Evolutionary conservation across 768 basidiomycete species (phyloP), one percentile per base, ranked within the genome.

Genomic region (Boletus eberwhitei): DNA sequence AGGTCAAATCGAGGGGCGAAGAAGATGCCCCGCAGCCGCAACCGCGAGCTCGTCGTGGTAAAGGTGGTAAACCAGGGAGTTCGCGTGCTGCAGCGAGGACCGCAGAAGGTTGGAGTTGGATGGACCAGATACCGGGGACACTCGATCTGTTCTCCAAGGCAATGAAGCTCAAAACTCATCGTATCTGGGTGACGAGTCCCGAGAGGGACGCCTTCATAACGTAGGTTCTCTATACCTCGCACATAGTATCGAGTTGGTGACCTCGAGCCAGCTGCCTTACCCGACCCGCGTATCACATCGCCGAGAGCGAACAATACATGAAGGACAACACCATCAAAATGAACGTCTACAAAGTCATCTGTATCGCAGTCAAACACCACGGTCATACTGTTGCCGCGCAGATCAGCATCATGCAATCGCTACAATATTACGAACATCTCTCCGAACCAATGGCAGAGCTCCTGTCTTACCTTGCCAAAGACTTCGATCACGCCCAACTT

Each of bases 401-500:
- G 65, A 95, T 90, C 56, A 83, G 80, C 57, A 90, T 99, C 71
- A 89, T 96, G 72, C 94, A 97, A 66, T 85, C 83, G 44, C 76
- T 99, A 14, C 93, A 95, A 56, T 96, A 95, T 71, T 92, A 86
- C 60, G 97, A 99, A 61, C 96, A 98, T 65, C 81, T 97, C 21
- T 84, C 91, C 0, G 96, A 98, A 64, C 87, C 89, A 2, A 89
- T 98, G 85, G 96, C 97, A 0, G 96, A 98, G 60, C 85, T 90
- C 44, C 78, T 98, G 24, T 79, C 84, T 32, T 75, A 86, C 46
- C 80, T 97, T 16, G 82, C 87, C 8, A 86, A 86, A 53, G 88
- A 96, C 51, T 98, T 88, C 63, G 95, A 97, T 70, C 84, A 93
- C 55, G 76, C 85, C 2, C 93, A 95, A 66, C 79, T 98, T 6